A percentile compares a stretch with the other conserved stretches of the same genome.
These are phyloP conservation scores for Pythium sp. DNA, from an alignment of 352 stramenopile genomes.

Conservation along the genomic window DNA sequence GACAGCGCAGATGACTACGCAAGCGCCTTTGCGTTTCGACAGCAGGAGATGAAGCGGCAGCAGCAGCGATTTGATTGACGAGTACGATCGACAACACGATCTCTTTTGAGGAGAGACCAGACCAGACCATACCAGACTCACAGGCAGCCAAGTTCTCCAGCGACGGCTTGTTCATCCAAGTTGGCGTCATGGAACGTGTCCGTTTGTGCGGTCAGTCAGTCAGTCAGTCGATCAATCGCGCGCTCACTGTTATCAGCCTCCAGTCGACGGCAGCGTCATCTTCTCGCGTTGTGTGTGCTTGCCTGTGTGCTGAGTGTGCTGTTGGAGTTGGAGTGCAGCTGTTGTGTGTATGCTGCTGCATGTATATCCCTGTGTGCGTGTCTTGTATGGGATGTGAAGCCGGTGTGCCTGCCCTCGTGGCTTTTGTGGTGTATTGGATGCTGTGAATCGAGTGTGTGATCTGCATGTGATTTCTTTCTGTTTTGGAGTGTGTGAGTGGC, in stretches of 20 bases:
- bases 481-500: slow-evolving; percentile 20
- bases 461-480: slow-evolving; percentile 13
- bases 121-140: not conserved
- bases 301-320: not conserved
- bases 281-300: not conserved
- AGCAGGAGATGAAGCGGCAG: slow-evolving; percentile 6
- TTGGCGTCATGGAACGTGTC: not conserved
- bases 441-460: not conserved
- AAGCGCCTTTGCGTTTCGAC: not conserved
- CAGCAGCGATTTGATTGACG: slow-evolving; percentile 3
- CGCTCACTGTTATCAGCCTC: not conserved
- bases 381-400: slow-evolving; percentile 12
- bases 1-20: not conserved
- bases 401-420: slow-evolving; percentile 7
- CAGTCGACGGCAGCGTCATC: not conserved
- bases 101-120: slow-evolving; percentile 13
- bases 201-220: not conserved
- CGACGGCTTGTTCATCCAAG: not conserved
- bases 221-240: not conserved
- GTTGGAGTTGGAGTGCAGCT: not conserved
- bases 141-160: not conserved
- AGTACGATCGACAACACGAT: not conserved
- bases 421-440: slow-evolving; percentile 15
- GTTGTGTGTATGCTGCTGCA: not conserved
- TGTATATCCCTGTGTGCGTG: slow-evolving; percentile 7